phyloP scores from a whole-genome alignment of 2,329 filamentous ascomycete species.

The Pestalotiopsis sp. region DNA sequence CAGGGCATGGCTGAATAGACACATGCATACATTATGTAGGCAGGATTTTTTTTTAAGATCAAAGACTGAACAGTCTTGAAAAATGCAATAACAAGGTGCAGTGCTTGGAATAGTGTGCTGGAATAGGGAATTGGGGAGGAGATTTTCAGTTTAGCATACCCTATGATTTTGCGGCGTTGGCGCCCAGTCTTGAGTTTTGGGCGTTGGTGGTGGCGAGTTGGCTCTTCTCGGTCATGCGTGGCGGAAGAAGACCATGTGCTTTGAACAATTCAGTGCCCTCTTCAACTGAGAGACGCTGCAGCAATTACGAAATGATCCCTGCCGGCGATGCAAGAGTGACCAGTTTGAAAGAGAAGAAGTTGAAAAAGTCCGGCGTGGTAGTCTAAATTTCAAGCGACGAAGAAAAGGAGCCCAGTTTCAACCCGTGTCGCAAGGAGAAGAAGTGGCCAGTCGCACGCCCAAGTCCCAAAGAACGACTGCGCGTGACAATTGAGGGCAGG shows the following conservation, averaged over 20 bases:
- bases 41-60: neutral
- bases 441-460: neutral
- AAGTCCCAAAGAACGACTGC: neutral
- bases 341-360: neutral
- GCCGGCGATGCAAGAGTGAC: neutral
- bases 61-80: neutral
- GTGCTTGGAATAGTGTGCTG: neutral
- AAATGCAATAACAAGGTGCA: neutral
- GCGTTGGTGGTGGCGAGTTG: neutral
- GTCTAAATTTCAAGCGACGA: slow-evolving; percentile 11
- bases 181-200: neutral
- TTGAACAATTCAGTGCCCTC: slow-evolving; percentile 12
- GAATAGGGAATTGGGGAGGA: slow-evolving; percentile 2
- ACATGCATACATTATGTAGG: neutral
- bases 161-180: neutral
- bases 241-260: slow-evolving; percentile 8
- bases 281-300: slow-evolving; percentile 15
- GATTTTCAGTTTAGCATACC: slow-evolving; percentile 17
- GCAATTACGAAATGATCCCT: slow-evolving; percentile 18
- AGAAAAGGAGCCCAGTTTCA: neutral
- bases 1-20: neutral
- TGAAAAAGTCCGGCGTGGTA: neutral
- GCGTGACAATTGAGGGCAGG: neutral
- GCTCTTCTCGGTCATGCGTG: slow-evolving; percentile 12
- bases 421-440: slow-evolving; percentile 7